Evolutionary conservation across 2,329 filamentous ascomycete genomes (phyloP), one percentile per base, ranked within the genome.

Genomic region (Botryotinia calthae): DNA sequence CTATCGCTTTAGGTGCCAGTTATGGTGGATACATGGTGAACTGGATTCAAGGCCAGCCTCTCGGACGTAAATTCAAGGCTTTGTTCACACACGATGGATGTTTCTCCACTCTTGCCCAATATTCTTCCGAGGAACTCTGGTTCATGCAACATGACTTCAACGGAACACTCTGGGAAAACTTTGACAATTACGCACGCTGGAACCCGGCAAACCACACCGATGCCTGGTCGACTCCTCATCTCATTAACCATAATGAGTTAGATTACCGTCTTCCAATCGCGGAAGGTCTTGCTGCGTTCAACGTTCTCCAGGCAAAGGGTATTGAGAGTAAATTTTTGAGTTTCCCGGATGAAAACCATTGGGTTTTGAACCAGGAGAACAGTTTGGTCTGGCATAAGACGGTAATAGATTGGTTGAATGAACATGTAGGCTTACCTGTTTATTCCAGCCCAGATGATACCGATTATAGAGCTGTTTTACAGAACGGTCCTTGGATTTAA

Each of bases 331-430:
- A 87, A 76, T 88, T 91, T 75, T 77, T 91, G 76, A 87, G 85
- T 0, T 91, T 91, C 78, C 88, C 89, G 0, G 89, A 91, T 80
- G 90, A 92, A 80, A 90, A 90, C 42, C 58, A 89, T 87, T 89
- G 93, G 92, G 94, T 97, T 10, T 79, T 96, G 69, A 96, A 97
- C 80, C 92, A 91, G 0, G 95, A 97, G 82, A 98, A 97, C 81
- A 91, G 90, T 10, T 84, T 97, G 34, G 86, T 95, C 37, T 97
- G 95, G 95, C 93, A 97, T 78, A 87, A 87, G 72, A 91, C 93
- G 71, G 93, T 97, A n/a, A 80, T 97, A 46, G 89, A 89, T 73
- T 97, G 91, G 89, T 88, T 90, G 76, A 90, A 90, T 63, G 70
- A 59, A 28, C 65, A 69, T 37, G 72, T 73, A 6, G 72, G 69